Evolutionary conservation across 192 early-diverging fungal species (phyloP).

Genomic region (Coemansia sp.): DNA sequence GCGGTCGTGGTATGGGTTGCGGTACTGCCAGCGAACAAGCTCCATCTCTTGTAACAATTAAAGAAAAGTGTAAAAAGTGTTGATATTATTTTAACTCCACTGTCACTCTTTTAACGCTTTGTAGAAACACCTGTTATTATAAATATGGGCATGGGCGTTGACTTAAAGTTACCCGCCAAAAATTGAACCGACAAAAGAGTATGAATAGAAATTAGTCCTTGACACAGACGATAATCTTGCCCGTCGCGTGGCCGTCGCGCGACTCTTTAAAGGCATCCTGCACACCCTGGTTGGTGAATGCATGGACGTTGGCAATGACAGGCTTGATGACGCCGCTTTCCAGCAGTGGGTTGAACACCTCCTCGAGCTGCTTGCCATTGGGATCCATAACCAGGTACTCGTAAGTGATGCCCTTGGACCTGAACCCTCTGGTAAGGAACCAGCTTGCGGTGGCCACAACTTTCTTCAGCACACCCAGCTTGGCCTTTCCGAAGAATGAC

Average conservation of each 20-base stretch:
- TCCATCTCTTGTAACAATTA: conserved; percentile 8
- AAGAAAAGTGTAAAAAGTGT: not conserved
- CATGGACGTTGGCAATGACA: conserved; percentile 38
- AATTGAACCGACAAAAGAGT: not conserved
- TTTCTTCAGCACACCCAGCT: conserved; percentile 11
- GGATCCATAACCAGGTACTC: conserved; percentile 19
- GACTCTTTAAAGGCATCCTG: conserved; percentile 38
- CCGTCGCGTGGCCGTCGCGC: conserved; percentile 49
- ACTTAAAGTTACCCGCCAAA: not conserved
- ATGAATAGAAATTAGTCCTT: conserved; percentile 9
- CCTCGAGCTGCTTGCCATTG: conserved; percentile 36
- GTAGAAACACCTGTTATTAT: too few species aligned
- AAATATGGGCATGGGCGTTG: not conserved
- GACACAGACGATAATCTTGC: conserved; percentile 53
- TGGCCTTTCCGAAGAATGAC: conserved; percentile 6
- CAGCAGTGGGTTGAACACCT: conserved; percentile 41
- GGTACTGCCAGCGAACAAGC: conserved; percentile 23
- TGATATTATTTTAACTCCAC: too few species aligned
- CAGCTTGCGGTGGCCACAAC: conserved; percentile 4
- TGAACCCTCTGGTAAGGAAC: conserved; percentile 21
- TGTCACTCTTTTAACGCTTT: too few species aligned
- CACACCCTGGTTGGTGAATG: conserved; percentile 40
- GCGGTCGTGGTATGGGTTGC: conserved; percentile 20
- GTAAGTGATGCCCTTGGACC: conserved; percentile 26
- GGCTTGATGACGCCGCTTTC: conserved; percentile 35